Evolutionary conservation across 2,329 filamentous ascomycete species (phyloP).

Genomic region (Pseudocercospora cruenta): DNA sequence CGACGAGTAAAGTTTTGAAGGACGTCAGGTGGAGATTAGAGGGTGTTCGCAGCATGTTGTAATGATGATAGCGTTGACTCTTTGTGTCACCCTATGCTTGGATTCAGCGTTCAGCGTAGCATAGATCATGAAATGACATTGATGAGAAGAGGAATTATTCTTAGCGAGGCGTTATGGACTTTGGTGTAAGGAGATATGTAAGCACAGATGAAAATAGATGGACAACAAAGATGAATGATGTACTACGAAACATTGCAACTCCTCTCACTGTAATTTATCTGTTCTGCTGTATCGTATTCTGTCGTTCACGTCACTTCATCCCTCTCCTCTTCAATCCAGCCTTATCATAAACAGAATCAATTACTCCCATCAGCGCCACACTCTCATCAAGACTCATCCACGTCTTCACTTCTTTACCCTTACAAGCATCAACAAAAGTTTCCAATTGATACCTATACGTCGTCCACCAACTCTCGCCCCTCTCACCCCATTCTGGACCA

Average conservation of each 20-base stretch:
- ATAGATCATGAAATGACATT: not conserved
- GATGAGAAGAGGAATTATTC: not conserved
- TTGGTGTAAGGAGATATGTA: not conserved
- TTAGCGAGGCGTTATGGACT: not conserved
- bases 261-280: too few species aligned
- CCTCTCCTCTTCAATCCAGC: too few species aligned
- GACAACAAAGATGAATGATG: not conserved
- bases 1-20: slow-evolving; percentile 84
- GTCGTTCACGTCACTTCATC: too few species aligned
- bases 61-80: not conserved
- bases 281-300: too few species aligned
- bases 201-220: not conserved
- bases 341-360: not conserved
- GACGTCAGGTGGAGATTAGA: slow-evolving; percentile 95
- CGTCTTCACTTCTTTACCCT: slow-evolving; percentile 29
- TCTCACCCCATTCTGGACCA: slow-evolving; percentile 19
- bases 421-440: slow-evolving; percentile 41
- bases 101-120: not conserved
- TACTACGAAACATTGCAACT: not conserved
- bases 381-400: slow-evolving; percentile 42
- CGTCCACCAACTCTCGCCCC: slow-evolving; percentile 37
- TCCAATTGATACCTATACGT: slow-evolving; percentile 44
- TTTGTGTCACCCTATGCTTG: not conserved
- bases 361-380: slow-evolving; percentile 38
- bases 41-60: slow-evolving; percentile 83